phyloP scores from a whole-genome alignment of 2,329 filamentous ascomycete genomes.

The Aspergillus pseudoterreus region DNA sequence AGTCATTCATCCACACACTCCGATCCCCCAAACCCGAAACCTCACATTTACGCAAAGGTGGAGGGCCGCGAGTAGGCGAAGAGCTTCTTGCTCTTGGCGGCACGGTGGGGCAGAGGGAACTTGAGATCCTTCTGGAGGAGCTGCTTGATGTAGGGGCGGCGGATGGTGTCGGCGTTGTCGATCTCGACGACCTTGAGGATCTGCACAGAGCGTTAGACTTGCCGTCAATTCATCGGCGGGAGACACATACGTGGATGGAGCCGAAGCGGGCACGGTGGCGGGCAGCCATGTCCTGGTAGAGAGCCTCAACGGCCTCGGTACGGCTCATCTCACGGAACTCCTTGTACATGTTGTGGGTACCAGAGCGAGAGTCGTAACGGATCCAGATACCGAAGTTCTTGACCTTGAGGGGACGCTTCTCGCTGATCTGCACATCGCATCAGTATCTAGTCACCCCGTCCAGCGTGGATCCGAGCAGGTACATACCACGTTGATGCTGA shows the following conservation, averaged over 20 bases:
- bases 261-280: constrained; percentile 97
- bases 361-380: constrained; percentile 99
- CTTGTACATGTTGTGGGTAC: constrained; percentile 99
- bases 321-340: constrained; percentile 99
- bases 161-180: constrained; percentile 90
- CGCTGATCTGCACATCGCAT: constrained; percentile 66
- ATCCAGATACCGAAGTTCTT: constrained; percentile 99
- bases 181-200: constrained; percentile 98
- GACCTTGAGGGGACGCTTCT: constrained; percentile 99
- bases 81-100: constrained; percentile 86
- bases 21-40: constrained; percentile 31
- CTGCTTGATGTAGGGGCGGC: constrained; percentile 99
- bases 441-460: constrained; percentile 1
- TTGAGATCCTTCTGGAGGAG: constrained; percentile 90
- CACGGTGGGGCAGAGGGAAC: constrained; percentile 98
- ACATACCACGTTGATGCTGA: constrained; percentile 91
- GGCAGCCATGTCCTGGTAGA: constrained; percentile 99
- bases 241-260: constrained; percentile 85
- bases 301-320: constrained; percentile 88
- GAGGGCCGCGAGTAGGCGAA: constrained; percentile 90
- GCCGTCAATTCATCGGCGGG: not conserved
- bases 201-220: constrained; percentile 46
- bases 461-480: not conserved
- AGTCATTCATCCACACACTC: constrained; percentile 41
- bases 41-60: constrained; percentile 84